These are phyloP conservation scores for Plasmodium falciparum DNA, from an alignment of 169 alveolate species.

Conservation along the genomic window DNA sequence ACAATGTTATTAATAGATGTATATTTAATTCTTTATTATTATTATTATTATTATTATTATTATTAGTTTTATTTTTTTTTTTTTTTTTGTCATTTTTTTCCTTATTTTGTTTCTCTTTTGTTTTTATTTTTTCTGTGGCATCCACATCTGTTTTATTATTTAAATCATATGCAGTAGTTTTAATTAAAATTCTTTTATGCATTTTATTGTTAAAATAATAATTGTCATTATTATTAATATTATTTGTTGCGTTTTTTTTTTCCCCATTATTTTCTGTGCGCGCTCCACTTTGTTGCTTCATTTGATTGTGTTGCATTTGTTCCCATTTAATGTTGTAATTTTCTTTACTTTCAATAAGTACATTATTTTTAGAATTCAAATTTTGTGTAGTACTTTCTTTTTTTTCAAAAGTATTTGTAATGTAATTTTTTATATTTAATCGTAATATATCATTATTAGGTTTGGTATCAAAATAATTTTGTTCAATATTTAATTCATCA, in stretches of 20 bases:
- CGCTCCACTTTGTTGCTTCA: not conserved
- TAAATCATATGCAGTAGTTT: slow-evolving; percentile 53
- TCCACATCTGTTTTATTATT: slow-evolving; percentile 13
- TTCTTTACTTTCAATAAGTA: slow-evolving; percentile 29
- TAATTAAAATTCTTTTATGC: slow-evolving; percentile 14
- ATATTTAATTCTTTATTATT: slow-evolving; percentile 44
- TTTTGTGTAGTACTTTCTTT: slow-evolving; percentile 42
- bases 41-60: not conserved
- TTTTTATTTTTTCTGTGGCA: not conserved
- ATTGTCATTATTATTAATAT: too few species aligned
- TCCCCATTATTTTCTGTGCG: too few species aligned
- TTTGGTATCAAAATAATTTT: slow-evolving; percentile 55
- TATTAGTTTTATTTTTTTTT: not conserved
- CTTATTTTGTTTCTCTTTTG: too few species aligned
- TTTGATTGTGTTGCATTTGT: not conserved
- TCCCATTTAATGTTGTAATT: slow-evolving; percentile 17
- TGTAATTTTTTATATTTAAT: slow-evolving; percentile 45
- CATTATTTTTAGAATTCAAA: slow-evolving; percentile 5
- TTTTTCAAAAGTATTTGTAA: slow-evolving; percentile 65
- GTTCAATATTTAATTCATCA: slow-evolving; percentile 52
- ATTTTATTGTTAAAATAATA: too few species aligned
- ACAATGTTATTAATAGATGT: slow-evolving; percentile 40
- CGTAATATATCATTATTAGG: slow-evolving; percentile 38
- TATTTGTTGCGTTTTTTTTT: not conserved
- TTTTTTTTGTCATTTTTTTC: too few species aligned